Conservation (phyloP, 257 asterid species). For the Datura wrightii region DNA sequence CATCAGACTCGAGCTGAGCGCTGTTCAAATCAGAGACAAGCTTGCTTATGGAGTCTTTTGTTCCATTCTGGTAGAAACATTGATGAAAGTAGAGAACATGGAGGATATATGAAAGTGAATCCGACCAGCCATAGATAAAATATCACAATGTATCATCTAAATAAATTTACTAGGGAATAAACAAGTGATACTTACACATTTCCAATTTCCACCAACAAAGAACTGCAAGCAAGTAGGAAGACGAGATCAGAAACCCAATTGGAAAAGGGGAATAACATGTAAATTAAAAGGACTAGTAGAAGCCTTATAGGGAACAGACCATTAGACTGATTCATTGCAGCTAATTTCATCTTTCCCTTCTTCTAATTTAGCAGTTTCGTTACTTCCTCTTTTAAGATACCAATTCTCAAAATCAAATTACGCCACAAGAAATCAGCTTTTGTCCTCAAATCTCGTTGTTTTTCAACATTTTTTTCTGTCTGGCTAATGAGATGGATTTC, state of each 20-base stretch:
- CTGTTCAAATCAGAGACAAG: slow-evolving; percentile 81
- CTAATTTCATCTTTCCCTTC: background rate
- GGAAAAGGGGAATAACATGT: background rate
- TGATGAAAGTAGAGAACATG: background rate
- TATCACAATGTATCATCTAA: background rate
- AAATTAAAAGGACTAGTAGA: background rate
- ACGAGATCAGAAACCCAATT: slow-evolving; percentile 12
- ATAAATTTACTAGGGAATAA: background rate
- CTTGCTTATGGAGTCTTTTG: slow-evolving; percentile 84
- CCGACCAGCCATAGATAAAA: background rate
- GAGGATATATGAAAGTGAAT: background rate
- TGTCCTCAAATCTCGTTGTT: background rate
- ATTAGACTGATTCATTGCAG: background rate
- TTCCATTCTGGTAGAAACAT: slow-evolving; percentile 64
- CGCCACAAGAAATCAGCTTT: background rate
- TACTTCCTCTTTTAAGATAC: background rate
- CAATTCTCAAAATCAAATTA: background rate
- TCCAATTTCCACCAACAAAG: slow-evolving; percentile 99
- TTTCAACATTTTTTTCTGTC: background rate
- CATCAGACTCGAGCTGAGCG: slow-evolving; percentile 85
- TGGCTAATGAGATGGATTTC: slow-evolving; percentile 11
- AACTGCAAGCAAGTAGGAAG: slow-evolving; percentile 68
- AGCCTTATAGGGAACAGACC: background rate
- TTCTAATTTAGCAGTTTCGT: slow-evolving; percentile 3
- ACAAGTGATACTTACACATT: slow-evolving; percentile 78